These are phyloP conservation scores for Phanerochaete sordida DNA, from an alignment of 768 basidiomycete species.

Conservation along the genomic window DNA sequence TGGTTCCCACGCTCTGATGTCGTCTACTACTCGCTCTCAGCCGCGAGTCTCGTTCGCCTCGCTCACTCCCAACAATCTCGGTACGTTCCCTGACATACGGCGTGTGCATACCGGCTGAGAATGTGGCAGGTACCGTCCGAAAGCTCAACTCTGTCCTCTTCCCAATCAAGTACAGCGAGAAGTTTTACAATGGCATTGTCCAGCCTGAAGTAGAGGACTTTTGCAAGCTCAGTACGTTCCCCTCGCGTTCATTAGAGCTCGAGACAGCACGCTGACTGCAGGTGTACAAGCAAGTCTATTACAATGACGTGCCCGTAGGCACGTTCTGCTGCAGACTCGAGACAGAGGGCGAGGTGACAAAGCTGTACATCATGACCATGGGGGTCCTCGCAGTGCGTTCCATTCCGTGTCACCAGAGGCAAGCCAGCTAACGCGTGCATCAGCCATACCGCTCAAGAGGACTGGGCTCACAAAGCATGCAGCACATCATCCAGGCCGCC, in stretches of 20 bases:
- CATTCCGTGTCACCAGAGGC: neutral
- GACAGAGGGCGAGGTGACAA: constrained; percentile 49
- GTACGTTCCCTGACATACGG: constrained; percentile 36
- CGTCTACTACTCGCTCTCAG: constrained; percentile 25
- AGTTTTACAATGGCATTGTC: constrained; percentile 81
- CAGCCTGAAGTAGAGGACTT: constrained; percentile 78
- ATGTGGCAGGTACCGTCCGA: constrained; percentile 37
- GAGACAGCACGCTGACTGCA: neutral
- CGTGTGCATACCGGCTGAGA: neutral
- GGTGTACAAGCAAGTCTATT: constrained; percentile 60
- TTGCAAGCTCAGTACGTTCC: constrained; percentile 78
- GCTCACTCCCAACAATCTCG: constrained; percentile 79
- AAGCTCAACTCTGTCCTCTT: constrained; percentile 77
- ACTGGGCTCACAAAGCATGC: constrained; percentile 69
- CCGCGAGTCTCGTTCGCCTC: constrained; percentile 67
- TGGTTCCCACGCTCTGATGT: constrained; percentile 27
- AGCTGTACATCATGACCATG: constrained; percentile 89
- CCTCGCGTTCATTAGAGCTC: neutral
- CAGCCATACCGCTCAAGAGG: constrained; percentile 84
- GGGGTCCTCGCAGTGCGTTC: constrained; percentile 78
- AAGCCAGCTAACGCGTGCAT: neutral
- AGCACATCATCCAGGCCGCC: constrained; percentile 65
- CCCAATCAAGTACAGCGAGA: constrained; percentile 85
- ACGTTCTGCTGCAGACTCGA: constrained; percentile 86
- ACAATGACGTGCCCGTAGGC: constrained; percentile 90